Evolutionary conservation across 2,329 filamentous ascomycete species (phyloP).

Genomic region (Neonectria punicea): DNA sequence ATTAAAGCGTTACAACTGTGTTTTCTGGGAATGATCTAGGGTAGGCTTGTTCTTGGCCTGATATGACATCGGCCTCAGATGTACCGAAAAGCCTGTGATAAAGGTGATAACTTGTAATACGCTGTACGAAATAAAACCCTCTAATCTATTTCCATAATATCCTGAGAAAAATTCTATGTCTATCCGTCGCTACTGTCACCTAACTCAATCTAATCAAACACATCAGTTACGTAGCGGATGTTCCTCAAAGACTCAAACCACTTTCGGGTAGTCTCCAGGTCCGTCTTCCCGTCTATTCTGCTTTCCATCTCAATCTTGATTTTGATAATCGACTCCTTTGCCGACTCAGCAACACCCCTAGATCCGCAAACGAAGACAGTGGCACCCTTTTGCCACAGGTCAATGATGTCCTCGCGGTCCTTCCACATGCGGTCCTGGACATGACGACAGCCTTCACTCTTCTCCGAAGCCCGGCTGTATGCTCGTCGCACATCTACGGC

Average conservation of each 20-base stretch:
- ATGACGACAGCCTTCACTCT: conserved; percentile 57
- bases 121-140: not conserved
- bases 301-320: conserved; percentile 48
- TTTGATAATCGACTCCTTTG: conserved; percentile 46
- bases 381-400: conserved; percentile 55
- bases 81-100: not conserved
- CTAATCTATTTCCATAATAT: not conserved
- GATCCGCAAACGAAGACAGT: conserved; percentile 72
- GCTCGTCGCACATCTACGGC: conserved; percentile 67
- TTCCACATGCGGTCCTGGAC: conserved; percentile 52
- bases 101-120: not conserved
- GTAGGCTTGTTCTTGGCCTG: too few relatives aligned
- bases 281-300: conserved; percentile 18
- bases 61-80: too few relatives aligned
- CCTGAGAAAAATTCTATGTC: not conserved
- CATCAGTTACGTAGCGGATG: conserved; percentile 65
- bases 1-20: too few relatives aligned
- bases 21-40: too few relatives aligned
- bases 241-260: conserved; percentile 61
- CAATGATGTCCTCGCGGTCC: conserved; percentile 47
- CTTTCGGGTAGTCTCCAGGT: conserved; percentile 50
- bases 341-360: conserved; percentile 52
- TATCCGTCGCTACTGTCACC: not conserved
- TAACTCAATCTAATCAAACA: conserved; percentile 60
- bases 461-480: conserved; percentile 53